Conservation (phyloP, 768 basidiomycete genomes). For the Psilocybe sp. region DNA sequence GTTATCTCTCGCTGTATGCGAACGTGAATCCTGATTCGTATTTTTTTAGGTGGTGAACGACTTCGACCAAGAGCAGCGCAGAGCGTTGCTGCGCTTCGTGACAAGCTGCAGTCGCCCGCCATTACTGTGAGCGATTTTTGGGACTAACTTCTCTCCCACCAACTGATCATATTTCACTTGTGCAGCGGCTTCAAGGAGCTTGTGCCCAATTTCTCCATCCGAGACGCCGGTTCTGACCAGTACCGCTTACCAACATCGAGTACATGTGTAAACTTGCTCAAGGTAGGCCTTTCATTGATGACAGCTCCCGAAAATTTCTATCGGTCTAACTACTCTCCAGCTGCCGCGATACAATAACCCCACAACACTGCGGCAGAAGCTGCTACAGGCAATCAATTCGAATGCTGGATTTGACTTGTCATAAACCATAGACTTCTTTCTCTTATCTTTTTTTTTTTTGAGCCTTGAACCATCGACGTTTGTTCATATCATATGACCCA, state of each 20-base stretch:
- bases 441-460: not conserved
- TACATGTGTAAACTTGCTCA: conserved; percentile 91
- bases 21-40: not conserved
- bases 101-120: conserved; percentile 92
- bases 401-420: conserved; percentile 94
- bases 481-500: not conserved
- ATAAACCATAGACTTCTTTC: conserved; percentile 24
- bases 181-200: conserved; percentile 82
- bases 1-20: not conserved
- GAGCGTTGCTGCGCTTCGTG: conserved; percentile 82
- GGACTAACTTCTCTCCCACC: not conserved
- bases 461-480: not conserved
- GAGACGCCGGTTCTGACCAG: conserved; percentile 75
- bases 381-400: conserved; percentile 83
- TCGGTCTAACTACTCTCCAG: conserved; percentile 28
- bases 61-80: conserved; percentile 79
- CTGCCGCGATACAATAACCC: conserved; percentile 71
- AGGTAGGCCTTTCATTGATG: conserved; percentile 40
- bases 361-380: conserved; percentile 63
- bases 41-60: conserved; percentile 62
- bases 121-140: conserved; percentile 54
- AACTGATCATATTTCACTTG: not conserved
- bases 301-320: not conserved
- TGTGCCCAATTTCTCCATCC: conserved; percentile 84
- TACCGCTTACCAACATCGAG: conserved; percentile 71